Conservation (phyloP, 176 grass and related monocot species). For the Elaeis guineensis region DNA sequence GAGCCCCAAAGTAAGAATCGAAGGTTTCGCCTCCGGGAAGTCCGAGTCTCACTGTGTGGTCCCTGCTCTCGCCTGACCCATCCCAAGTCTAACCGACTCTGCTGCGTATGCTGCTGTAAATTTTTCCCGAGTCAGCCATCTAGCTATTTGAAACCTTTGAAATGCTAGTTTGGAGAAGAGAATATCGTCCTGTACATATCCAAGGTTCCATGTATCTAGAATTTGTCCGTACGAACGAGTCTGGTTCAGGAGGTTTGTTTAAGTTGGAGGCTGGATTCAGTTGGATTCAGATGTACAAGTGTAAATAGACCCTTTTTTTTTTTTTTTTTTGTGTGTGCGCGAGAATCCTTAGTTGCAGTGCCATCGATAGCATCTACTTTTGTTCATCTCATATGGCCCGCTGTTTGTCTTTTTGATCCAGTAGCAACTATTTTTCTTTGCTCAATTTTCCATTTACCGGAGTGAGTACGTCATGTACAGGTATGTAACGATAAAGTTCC, state of each 20-base stretch:
- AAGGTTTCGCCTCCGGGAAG: constrained; percentile 74
- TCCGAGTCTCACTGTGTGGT: constrained; percentile 47
- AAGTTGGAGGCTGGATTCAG: not conserved
- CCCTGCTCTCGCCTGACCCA: constrained; percentile 53
- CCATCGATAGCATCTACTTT: too few species aligned
- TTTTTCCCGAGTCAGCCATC: constrained; percentile 23
- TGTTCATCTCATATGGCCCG: too few species aligned
- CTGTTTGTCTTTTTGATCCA: too few species aligned
- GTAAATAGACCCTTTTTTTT: not conserved
- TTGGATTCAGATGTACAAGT: not conserved
- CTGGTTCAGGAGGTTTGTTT: not conserved
- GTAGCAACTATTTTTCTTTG: too few species aligned
- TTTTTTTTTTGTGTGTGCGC: not conserved
- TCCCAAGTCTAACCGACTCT: constrained; percentile 16
- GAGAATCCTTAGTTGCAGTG: too few species aligned
- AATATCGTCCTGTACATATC: constrained; percentile 55
- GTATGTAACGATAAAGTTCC: too few species aligned
- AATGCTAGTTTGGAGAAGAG: constrained; percentile 11
- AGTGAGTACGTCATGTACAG: too few species aligned
- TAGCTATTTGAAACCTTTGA: constrained; percentile 44
- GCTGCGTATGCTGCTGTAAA: constrained; percentile 8
- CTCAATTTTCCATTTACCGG: too few species aligned
- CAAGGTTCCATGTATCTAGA: constrained; percentile 22
- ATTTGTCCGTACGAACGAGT: constrained; percentile 7
- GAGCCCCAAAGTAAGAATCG: constrained; percentile 75